phyloP scores from a whole-genome alignment of 2,329 filamentous ascomycete species.

The Epichloe elymi region DNA sequence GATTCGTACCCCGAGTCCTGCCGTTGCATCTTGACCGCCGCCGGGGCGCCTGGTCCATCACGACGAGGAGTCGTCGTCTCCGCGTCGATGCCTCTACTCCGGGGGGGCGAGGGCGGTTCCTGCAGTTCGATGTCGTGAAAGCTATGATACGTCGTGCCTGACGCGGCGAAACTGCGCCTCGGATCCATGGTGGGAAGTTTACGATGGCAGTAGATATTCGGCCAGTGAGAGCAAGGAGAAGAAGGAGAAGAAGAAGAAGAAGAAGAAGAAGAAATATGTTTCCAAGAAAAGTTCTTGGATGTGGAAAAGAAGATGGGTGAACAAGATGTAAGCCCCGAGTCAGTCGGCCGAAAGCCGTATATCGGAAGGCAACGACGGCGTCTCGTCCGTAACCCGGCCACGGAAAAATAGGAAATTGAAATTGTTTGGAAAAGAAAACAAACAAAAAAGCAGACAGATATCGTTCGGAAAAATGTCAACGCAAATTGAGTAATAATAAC shows the following conservation, averaged over 20 bases:
- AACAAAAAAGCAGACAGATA: not conserved
- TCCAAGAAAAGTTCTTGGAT: not conserved
- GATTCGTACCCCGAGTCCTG: conserved; percentile 49
- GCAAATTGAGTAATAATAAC: not conserved
- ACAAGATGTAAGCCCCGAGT: not conserved
- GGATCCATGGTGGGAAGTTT: conserved; percentile 2
- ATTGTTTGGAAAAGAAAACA: not conserved
- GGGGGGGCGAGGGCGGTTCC: conserved; percentile 20
- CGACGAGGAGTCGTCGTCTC: conserved; percentile 2
- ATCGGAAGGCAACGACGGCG: not conserved
- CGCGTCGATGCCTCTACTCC: conserved; percentile 8
- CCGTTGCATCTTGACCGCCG: conserved; percentile 32
- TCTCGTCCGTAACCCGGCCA: conserved; percentile 2
- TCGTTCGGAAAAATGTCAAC: not conserved
- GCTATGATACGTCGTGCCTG: conserved; percentile 41
- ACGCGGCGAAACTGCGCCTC: conserved; percentile 27
- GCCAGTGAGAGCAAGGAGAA: not conserved
- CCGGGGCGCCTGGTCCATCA: conserved; percentile 9
- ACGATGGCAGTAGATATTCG: not conserved
- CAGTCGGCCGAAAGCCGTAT: not conserved
- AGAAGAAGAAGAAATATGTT: not conserved
- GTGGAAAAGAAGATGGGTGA: not conserved
- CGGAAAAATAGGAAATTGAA: not conserved
- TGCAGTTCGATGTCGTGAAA: conserved; percentile 36
- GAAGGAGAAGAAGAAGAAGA: not conserved